A percentile compares a stretch with the other conserved stretches of the same genome.
phyloP scores from a whole-genome alignment of 2,329 filamentous ascomycete genomes.

The Fusarium proliferatum region DNA sequence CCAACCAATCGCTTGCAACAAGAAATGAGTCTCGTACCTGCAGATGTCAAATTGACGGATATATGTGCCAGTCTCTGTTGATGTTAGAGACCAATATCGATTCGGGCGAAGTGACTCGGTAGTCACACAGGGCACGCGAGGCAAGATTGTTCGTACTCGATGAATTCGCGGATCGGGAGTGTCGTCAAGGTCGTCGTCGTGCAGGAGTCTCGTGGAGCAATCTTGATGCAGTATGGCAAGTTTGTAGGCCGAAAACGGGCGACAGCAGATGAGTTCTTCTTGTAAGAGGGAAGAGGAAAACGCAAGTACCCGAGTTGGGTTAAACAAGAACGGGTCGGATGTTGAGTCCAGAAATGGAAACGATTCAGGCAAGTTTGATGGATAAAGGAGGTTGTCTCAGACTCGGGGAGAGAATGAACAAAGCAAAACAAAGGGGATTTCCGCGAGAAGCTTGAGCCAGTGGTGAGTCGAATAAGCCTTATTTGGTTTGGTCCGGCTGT shows the following conservation, averaged over 20 bases:
- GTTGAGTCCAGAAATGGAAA: slow-evolving; percentile 34
- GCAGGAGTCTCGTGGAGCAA: slow-evolving; percentile 30
- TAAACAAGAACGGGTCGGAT: slow-evolving; percentile 28
- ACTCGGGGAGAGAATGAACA: slow-evolving; percentile 37
- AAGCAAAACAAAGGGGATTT: slow-evolving; percentile 35
- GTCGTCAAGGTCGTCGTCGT: slow-evolving; percentile 20
- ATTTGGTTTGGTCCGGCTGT: slow-evolving; percentile 21
- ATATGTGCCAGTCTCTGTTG: slow-evolving; percentile 9
- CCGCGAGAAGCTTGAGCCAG: slow-evolving; percentile 19
- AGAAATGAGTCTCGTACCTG: slow-evolving; percentile 33
- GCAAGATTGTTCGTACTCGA: slow-evolving; percentile 25
- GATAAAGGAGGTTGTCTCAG: slow-evolving; percentile 44
- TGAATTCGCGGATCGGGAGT: slow-evolving; percentile 1
- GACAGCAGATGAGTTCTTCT: slow-evolving; percentile 40
- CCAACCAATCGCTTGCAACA: not conserved
- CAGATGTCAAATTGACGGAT: slow-evolving; percentile 2
- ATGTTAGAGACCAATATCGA: slow-evolving; percentile 7
- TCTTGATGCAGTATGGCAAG: slow-evolving; percentile 34
- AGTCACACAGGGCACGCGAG: slow-evolving; percentile 18
- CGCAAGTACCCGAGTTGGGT: slow-evolving; percentile 24
- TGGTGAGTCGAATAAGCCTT: slow-evolving; percentile 22
- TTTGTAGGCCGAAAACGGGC: slow-evolving; percentile 39
- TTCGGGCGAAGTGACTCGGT: not conserved
- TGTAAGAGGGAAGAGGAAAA: slow-evolving; percentile 24
- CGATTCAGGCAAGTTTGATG: slow-evolving; percentile 32